A percentile compares a stretch with the other conserved stretches of the same genome.
phyloP scores from a whole-genome alignment of 805 yeast species.

The Spathaspora gorwiae region DNA sequence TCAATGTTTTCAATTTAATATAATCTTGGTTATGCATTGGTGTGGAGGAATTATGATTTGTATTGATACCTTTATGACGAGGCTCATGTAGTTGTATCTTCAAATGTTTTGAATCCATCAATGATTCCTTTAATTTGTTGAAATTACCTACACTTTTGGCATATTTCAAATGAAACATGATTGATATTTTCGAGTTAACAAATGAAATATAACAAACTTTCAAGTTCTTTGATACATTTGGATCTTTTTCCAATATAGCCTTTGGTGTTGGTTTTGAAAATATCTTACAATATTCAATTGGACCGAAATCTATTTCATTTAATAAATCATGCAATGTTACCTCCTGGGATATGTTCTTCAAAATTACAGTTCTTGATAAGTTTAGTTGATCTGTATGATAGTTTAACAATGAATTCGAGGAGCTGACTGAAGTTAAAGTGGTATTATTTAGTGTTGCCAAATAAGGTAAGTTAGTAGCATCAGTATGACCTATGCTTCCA shows the following conservation, averaged over 20 bases:
- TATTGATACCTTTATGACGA: not conserved
- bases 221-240: conserved; percentile 8
- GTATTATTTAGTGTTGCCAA: conserved; percentile 9
- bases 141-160: conserved; percentile 21
- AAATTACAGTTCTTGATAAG: conserved; percentile 32
- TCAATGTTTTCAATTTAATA: conserved; percentile 37
- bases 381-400: conserved; percentile 29
- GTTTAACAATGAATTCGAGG: conserved; percentile 6
- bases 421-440: not conserved
- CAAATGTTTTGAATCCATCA: conserved; percentile 24
- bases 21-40: conserved; percentile 21
- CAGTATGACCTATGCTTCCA: not conserved
- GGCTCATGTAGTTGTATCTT: conserved; percentile 25
- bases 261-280: conserved; percentile 27
- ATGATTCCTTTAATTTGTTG: conserved; percentile 16
- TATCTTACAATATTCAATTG: conserved; percentile 55
- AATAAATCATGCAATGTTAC: conserved; percentile 31
- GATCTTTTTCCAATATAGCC: conserved; percentile 12
- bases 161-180: conserved; percentile 30
- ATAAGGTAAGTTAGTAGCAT: not conserved
- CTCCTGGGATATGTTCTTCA: conserved; percentile 23
- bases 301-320: conserved; percentile 51
- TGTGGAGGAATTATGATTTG: conserved; percentile 1
- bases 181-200: conserved; percentile 29
- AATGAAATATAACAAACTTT: conserved; percentile 35